phyloP scores from a whole-genome alignment of 2,329 filamentous ascomycete genomes.

The Amauroascus verrucosus region DNA sequence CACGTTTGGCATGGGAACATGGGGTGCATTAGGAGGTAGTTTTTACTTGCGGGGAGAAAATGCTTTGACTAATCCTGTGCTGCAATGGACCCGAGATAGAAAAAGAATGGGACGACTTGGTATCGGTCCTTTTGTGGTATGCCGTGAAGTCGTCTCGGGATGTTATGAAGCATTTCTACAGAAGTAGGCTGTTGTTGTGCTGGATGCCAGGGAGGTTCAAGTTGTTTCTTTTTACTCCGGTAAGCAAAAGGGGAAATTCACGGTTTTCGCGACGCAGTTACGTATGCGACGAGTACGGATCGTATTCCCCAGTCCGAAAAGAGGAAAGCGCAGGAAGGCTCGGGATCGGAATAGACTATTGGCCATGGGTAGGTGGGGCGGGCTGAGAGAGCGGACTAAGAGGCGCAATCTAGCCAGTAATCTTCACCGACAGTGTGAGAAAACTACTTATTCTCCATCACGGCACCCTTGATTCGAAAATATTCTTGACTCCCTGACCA shows the following conservation, averaged over 20 bases:
- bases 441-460: constrained; percentile 9
- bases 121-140: too few relatives aligned
- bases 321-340: not conserved
- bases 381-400: constrained; percentile 5
- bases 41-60: not conserved
- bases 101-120: not conserved
- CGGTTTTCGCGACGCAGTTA: not conserved
- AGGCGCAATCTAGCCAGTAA: constrained; percentile 9
- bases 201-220: too few relatives aligned
- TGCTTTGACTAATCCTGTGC: not conserved
- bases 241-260: not conserved
- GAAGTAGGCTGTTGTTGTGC: too few relatives aligned
- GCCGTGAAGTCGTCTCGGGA: too few relatives aligned
- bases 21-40: too few relatives aligned
- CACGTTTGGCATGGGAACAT: not conserved
- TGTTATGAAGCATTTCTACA: too few relatives aligned
- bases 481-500: not conserved
- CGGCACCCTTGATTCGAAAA: constrained; percentile 8
- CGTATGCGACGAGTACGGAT: constrained; percentile 1
- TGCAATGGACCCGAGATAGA: not conserved
- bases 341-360: not conserved
- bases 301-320: constrained; percentile 4
- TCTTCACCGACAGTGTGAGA: constrained; percentile 7
- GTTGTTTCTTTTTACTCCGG: too few relatives aligned
- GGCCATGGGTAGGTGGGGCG: not conserved